phyloP scores from a whole-genome alignment of 352 stramenopile genomes.

The Pythium aquatile region DNA sequence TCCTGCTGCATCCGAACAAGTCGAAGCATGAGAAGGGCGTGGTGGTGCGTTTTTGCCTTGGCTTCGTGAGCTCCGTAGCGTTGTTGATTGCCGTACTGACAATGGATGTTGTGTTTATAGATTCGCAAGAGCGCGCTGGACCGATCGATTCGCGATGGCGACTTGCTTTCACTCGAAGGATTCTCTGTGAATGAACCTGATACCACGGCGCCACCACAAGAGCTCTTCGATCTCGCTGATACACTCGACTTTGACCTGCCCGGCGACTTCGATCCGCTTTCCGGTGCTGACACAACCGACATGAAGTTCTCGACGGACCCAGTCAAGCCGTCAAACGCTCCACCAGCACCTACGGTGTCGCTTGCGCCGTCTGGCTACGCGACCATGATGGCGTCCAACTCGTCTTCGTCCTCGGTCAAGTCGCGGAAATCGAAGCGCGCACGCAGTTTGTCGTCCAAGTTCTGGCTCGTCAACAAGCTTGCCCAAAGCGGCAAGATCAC shows the following conservation, averaged over 20 bases:
- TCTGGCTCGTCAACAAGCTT: constrained; percentile 84
- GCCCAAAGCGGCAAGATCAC: constrained; percentile 75
- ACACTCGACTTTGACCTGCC: constrained; percentile 61
- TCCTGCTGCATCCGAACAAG: constrained; percentile 79
- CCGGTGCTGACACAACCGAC: constrained; percentile 17
- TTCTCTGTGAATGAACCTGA: constrained; percentile 39
- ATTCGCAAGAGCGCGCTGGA: constrained; percentile 72
- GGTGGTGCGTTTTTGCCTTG: constrained; percentile 36
- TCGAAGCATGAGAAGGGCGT: constrained; percentile 80
- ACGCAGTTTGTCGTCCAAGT: constrained; percentile 81
- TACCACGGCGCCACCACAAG: constrained; percentile 46
- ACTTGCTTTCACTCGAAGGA: constrained; percentile 69
- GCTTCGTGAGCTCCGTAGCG: not conserved
- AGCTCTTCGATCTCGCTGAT: constrained; percentile 71
- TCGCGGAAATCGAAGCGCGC: constrained; percentile 66
- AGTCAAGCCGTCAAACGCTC: constrained; percentile 12
- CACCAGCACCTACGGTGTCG: not conserved
- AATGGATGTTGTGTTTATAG: constrained; percentile 23
- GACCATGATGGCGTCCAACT: constrained; percentile 11
- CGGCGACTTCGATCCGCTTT: constrained; percentile 34
- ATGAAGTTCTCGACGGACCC: constrained; percentile 22
- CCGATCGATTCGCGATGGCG: constrained; percentile 77
- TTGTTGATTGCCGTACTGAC: not conserved
- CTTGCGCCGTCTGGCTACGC: constrained; percentile 24
- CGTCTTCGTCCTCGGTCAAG: constrained; percentile 4